phyloP scores from a whole-genome alignment of 495 filamentous ascomycete species.

The Saxophila tyrrhenica region DNA sequence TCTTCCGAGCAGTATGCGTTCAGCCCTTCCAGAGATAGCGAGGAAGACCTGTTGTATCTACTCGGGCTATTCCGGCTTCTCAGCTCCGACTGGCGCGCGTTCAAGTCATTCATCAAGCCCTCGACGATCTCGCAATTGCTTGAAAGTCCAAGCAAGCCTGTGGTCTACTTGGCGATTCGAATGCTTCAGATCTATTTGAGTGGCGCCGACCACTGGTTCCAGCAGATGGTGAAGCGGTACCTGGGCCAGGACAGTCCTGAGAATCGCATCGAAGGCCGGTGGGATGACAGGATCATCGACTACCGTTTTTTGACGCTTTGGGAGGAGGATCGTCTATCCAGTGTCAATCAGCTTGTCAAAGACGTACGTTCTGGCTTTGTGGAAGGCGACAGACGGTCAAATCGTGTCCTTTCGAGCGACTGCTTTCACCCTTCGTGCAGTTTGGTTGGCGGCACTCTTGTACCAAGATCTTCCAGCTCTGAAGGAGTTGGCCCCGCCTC shows the following conservation, averaged over 20 bases:
- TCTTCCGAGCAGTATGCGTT: not conserved
- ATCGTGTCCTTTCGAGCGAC: not conserved
- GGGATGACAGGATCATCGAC: conserved; percentile 69
- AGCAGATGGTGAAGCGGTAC: conserved; percentile 56
- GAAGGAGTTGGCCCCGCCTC: not conserved
- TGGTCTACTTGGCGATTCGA: conserved; percentile 72
- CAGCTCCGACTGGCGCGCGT: conserved; percentile 56
- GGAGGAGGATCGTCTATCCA: conserved; percentile 46
- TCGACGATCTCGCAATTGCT: conserved; percentile 58
- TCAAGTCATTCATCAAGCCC: conserved; percentile 49
- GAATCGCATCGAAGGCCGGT: conserved; percentile 46
- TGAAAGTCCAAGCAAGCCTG: conserved; percentile 43
- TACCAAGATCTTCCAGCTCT: not conserved
- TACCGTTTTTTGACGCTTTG: conserved; percentile 76
- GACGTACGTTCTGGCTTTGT: too few relatives aligned
- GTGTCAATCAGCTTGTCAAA: conserved; percentile 17
- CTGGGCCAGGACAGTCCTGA: conserved; percentile 41
- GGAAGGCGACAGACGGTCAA: conserved; percentile 6
- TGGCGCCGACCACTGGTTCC: conserved; percentile 66
- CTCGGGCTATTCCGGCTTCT: conserved; percentile 67
- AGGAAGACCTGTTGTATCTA: conserved; percentile 32
- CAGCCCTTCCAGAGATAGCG: not conserved
- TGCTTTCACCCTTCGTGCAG: conserved; percentile 6
- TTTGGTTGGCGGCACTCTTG: conserved; percentile 7
- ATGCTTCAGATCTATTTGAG: conserved; percentile 66